Evolutionary conservation across 352 stramenopile genomes (phyloP).

Genomic region (Nothophytophthora sp.): DNA sequence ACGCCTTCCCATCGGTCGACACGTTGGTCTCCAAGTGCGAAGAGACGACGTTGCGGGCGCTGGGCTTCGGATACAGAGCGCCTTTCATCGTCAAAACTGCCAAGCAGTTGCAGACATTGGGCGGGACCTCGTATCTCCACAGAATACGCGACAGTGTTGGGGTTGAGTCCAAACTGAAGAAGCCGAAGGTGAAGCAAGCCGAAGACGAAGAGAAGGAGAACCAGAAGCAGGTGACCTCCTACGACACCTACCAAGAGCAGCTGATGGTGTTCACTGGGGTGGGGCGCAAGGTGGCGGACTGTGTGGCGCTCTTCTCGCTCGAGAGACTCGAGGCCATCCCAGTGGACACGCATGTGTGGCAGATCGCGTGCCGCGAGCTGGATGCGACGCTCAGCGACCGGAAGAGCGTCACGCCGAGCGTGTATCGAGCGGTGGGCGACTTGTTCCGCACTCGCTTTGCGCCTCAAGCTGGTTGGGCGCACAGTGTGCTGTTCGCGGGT

Average conservation of each 20-base stretch:
- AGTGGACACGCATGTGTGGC: slow-evolving; percentile 97
- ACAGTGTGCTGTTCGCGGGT: slow-evolving; percentile 61
- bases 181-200: not conserved
- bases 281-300: slow-evolving; percentile 97
- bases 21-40: slow-evolving; percentile 66
- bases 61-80: slow-evolving; percentile 91
- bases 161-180: slow-evolving; percentile 7
- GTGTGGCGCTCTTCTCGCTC: slow-evolving; percentile 96
- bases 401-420: slow-evolving; percentile 82
- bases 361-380: slow-evolving; percentile 92
- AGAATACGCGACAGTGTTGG: slow-evolving; percentile 40
- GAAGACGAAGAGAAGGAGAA: not conserved
- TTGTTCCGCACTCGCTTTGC: slow-evolving; percentile 93
- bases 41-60: slow-evolving; percentile 79
- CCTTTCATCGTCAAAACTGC: slow-evolving; percentile 88
- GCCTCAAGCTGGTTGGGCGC: slow-evolving; percentile 93
- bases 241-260: slow-evolving; percentile 49
- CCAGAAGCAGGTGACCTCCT: not conserved
- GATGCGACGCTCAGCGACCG: slow-evolving; percentile 40
- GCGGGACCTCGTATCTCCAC: slow-evolving; percentile 65
- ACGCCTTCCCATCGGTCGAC: slow-evolving; percentile 91
- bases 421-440: slow-evolving; percentile 91
- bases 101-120: slow-evolving; percentile 61
- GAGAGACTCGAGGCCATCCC: slow-evolving; percentile 93
- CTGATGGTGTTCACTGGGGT: slow-evolving; percentile 84